A percentile compares a stretch with the other conserved stretches of the same genome.
Conservation (phyloP, 352 stramenopile genomes). For the Globisporangium echinulatum region DNA sequence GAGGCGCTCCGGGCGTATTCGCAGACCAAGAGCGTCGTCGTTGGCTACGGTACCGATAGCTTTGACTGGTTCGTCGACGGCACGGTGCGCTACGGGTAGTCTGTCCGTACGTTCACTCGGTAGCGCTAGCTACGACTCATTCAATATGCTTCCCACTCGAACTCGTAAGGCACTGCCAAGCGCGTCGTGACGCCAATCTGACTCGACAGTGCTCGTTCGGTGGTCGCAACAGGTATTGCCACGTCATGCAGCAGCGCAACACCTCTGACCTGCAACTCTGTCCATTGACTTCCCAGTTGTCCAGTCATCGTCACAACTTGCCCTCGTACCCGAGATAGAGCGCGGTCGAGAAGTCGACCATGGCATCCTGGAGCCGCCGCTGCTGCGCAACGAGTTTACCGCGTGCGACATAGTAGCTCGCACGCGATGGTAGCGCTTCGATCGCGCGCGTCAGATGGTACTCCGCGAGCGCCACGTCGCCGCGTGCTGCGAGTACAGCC, state of each 20-base stretch:
- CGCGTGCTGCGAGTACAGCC: constrained; percentile 31
- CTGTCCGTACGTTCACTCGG: not conserved
- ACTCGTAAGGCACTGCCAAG: too few species aligned
- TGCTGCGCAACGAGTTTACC: constrained; percentile 67
- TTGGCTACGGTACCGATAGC: constrained; percentile 45
- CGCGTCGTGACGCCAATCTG: too few species aligned
- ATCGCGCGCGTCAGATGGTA: constrained; percentile 61
- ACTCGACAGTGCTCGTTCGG: too few species aligned
- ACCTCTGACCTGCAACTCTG: too few species aligned
- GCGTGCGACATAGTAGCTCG: constrained; percentile 60
- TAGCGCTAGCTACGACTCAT: too few species aligned
- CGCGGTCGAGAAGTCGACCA: constrained; percentile 75
- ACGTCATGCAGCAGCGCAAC: too few species aligned
- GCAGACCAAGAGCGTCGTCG: constrained; percentile 69
- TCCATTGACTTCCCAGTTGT: not conserved
- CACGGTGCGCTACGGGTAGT: constrained; percentile 53
- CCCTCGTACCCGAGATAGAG: constrained; percentile 66
- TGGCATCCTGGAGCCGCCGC: constrained; percentile 68
- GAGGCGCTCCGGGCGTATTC: constrained; percentile 68
- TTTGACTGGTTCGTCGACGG: constrained; percentile 77
- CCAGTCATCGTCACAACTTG: constrained; percentile 36
- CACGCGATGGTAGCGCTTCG: constrained; percentile 51
- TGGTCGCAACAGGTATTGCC: too few species aligned
- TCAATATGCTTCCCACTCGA: too few species aligned
- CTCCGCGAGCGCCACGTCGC: constrained; percentile 35